Conservation (phyloP, 352 stramenopile species). For the Phytophthora tentaculata region DNA sequence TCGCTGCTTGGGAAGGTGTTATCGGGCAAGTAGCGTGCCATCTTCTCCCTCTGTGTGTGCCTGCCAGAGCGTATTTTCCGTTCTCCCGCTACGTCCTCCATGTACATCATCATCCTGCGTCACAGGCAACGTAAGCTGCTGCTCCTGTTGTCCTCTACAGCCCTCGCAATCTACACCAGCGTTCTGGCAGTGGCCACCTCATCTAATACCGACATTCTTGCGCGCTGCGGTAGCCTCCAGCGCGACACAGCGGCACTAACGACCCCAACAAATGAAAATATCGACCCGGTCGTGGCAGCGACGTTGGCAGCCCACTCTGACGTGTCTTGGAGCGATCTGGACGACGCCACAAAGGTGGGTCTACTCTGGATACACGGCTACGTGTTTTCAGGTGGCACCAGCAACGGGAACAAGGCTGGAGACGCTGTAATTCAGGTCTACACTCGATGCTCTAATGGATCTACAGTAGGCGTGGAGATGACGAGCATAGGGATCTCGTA, state of each 20-base stretch:
- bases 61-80: not conserved
- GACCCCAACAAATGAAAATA: conserved; percentile 4
- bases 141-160: conserved; percentile 22
- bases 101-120: conserved; percentile 10
- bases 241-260: conserved; percentile 18
- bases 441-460: conserved; percentile 34
- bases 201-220: conserved; percentile 28
- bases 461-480: conserved; percentile 34
- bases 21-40: too few species aligned
- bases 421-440: conserved; percentile 44
- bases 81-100: not conserved
- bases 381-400: conserved; percentile 40
- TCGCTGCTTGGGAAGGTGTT: too few species aligned
- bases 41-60: conserved; percentile 6
- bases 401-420: conserved; percentile 22
- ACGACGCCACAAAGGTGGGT: conserved; percentile 48
- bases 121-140: conserved; percentile 25
- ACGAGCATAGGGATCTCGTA: conserved; percentile 36
- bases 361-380: conserved; percentile 59
- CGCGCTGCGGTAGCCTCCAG: conserved; percentile 33
- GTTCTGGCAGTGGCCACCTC: not conserved
- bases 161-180: conserved; percentile 20
- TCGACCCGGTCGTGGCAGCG: conserved; percentile 27
- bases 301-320: conserved; percentile 28
- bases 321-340: conserved; percentile 36